These are phyloP conservation scores for Metarhizium guizhouense DNA, from an alignment of 2,329 filamentous ascomycete species.

Conservation along the genomic window DNA sequence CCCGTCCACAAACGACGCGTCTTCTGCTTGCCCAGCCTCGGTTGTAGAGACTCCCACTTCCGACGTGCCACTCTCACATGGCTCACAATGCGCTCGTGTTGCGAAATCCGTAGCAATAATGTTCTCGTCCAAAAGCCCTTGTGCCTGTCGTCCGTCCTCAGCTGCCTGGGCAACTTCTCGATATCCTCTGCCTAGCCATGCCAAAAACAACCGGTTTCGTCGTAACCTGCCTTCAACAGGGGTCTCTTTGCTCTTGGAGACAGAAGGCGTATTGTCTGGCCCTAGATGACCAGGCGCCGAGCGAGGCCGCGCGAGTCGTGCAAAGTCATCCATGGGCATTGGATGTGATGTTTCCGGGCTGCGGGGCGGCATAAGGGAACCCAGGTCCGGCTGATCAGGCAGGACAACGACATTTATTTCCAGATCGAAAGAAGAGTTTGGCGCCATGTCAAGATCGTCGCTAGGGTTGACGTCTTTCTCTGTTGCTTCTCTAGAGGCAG, in stretches of 20 bases:
- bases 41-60: conserved; percentile 17
- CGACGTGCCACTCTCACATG: conserved; percentile 3
- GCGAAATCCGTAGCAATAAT: conserved; percentile 7
- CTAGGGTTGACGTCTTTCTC: neutral
- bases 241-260: neutral
- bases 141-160: neutral
- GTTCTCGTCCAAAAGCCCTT: conserved; percentile 1
- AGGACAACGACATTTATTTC: neutral
- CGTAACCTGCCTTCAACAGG: neutral
- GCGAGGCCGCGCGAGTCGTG: neutral
- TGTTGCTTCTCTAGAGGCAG: neutral
- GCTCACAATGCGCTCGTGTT: neutral
- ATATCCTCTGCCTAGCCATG: neutral
- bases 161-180: neutral
- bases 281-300: neutral
- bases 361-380: neutral
- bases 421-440: neutral
- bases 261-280: neutral
- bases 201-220: neutral
- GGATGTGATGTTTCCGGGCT: neutral
- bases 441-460: neutral
- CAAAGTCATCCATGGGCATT: neutral
- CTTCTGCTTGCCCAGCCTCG: conserved; percentile 14
- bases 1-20: neutral
- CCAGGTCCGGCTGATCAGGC: neutral